These are phyloP conservation scores for Diacronema lutheri DNA, from an alignment of 78 protist genomes.

Conservation along the genomic window DNA sequence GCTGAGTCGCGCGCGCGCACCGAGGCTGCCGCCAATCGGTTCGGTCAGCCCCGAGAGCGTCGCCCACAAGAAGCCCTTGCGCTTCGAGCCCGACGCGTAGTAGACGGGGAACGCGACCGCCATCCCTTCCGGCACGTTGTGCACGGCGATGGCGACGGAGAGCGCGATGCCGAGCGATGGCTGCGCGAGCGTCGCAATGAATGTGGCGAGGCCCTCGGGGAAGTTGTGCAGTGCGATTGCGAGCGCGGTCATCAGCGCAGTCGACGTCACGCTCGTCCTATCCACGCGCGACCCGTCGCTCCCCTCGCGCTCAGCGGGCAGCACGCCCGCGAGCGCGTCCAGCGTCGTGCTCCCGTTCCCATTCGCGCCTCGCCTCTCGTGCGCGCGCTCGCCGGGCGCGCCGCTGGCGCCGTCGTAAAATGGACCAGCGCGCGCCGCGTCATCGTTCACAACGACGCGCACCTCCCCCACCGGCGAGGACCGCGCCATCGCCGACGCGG, in stretches of 20 bases:
- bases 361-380: background rate
- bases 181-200: slow-evolving; percentile 55
- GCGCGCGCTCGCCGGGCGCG: background rate
- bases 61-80: slow-evolving; percentile 57
- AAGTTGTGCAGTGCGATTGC: slow-evolving; percentile 72
- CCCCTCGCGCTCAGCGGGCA: slow-evolving; percentile 84
- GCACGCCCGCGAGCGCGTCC: slow-evolving; percentile 51
- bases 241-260: slow-evolving; percentile 56
- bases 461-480: background rate
- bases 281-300: too few species aligned
- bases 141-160: slow-evolving; percentile 65
- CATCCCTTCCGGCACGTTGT: slow-evolving; percentile 77
- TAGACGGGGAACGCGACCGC: slow-evolving; percentile 69
- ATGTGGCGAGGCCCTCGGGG: slow-evolving; percentile 82
- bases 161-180: slow-evolving; percentile 48
- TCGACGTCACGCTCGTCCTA: background rate
- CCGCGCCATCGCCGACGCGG: background rate
- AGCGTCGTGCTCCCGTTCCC: background rate
- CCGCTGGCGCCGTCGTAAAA: background rate
- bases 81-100: slow-evolving; percentile 49
- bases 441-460: background rate
- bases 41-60: slow-evolving; percentile 58
- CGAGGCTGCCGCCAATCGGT: slow-evolving; percentile 60
- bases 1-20: too few species aligned
- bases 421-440: too few species aligned